These are phyloP conservation scores for Leccinellum rugosiceps DNA, from an alignment of 768 basidiomycete species.

Conservation along the genomic window DNA sequence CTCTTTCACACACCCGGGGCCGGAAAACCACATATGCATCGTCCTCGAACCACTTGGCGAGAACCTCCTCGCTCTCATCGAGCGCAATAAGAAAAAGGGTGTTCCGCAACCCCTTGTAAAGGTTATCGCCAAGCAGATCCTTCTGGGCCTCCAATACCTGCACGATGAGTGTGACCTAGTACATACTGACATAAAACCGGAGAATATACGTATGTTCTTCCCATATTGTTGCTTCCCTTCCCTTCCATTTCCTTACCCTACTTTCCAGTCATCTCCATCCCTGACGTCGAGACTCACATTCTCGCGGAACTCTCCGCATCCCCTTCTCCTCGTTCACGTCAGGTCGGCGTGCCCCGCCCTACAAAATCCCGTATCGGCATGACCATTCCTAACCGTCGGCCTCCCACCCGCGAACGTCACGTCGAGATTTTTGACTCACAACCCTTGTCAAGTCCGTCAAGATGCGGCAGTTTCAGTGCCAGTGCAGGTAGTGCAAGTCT, in stretches of 20 bases:
- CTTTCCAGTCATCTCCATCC: slow-evolving; percentile 70
- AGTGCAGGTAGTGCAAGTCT: slow-evolving; percentile 24
- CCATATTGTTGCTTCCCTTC: slow-evolving; percentile 44
- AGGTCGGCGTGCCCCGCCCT: slow-evolving; percentile 75
- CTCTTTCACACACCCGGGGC: slow-evolving; percentile 76
- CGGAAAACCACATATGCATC: slow-evolving; percentile 84
- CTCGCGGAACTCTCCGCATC: slow-evolving; percentile 62
- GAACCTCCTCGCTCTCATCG: slow-evolving; percentile 69
- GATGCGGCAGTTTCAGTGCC: slow-evolving; percentile 28
- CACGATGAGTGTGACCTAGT: slow-evolving; percentile 92
- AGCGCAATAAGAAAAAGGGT: slow-evolving; percentile 78
- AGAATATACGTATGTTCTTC: slow-evolving; percentile 81
- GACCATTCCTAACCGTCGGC: slow-evolving; percentile 53
- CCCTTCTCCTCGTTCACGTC: slow-evolving; percentile 71
- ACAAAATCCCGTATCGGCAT: slow-evolving; percentile 61
- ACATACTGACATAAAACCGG: slow-evolving; percentile 93
- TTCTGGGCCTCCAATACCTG: slow-evolving; percentile 87
- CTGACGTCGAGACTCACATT: slow-evolving; percentile 76
- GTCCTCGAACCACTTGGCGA: slow-evolving; percentile 87
- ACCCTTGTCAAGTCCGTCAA: slow-evolving; percentile 58
- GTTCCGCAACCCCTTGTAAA: slow-evolving; percentile 82
- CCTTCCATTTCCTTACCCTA: slow-evolving; percentile 9
- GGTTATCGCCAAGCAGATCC: slow-evolving; percentile 79
- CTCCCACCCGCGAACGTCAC: slow-evolving; percentile 50
- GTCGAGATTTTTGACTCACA: slow-evolving; percentile 85